Evolutionary conservation across 148 eudicot genomes (phyloP).

Genomic region (Cornus florida): DNA sequence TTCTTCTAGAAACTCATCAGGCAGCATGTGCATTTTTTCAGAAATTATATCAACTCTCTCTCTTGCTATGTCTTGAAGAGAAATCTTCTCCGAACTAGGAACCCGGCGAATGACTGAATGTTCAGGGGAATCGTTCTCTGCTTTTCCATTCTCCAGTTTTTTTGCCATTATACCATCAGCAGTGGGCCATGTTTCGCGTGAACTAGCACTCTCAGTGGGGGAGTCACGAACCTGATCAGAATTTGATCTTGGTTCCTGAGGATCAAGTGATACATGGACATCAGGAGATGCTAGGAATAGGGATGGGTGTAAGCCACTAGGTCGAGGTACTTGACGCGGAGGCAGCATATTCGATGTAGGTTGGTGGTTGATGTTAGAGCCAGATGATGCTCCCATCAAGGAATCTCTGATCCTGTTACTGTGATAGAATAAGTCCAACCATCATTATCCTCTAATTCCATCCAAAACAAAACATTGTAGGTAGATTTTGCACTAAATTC

Average conservation of each 20-base stretch:
- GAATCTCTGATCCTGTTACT: neutral
- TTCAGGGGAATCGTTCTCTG: constrained; percentile 44
- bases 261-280: constrained; percentile 10
- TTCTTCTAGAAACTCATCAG: constrained; percentile 46
- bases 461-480: neutral
- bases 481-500: neutral
- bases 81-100: constrained; percentile 43
- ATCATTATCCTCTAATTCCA: neutral
- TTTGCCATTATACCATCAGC: constrained; percentile 41
- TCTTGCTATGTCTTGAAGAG: constrained; percentile 47
- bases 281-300: constrained; percentile 16
- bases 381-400: constrained; percentile 21
- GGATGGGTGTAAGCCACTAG: constrained; percentile 17
- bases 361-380: constrained; percentile 20
- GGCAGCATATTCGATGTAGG: constrained; percentile 25
- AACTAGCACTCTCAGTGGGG: constrained; percentile 68
- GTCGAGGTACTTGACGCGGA: constrained; percentile 16
- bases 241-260: constrained; percentile 39
- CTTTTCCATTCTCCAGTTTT: constrained; percentile 38
- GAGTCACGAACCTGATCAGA: constrained; percentile 45
- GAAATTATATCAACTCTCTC: constrained; percentile 53
- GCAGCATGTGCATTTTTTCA: constrained; percentile 51
- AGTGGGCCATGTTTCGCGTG: constrained; percentile 59
- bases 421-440: neutral
- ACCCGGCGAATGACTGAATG: constrained; percentile 43